A percentile compares a stretch with the other conserved stretches of the same genome.
These are phyloP conservation scores for Thecaphora frezii DNA, from an alignment of 1,284 basidiomycete species.

Conservation along the genomic window DNA sequence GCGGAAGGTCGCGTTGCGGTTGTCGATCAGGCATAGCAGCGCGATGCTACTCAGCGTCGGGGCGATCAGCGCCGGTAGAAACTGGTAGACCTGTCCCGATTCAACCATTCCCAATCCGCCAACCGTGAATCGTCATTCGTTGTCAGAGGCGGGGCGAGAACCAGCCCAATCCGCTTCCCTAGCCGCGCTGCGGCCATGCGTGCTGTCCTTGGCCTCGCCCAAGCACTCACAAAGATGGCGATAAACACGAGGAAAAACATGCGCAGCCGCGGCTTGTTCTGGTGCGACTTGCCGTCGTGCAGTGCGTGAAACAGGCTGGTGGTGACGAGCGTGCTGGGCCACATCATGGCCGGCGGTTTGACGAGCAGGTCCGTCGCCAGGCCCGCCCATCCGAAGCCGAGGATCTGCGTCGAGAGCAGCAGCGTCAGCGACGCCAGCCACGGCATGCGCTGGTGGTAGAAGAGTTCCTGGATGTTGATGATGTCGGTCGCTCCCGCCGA, in stretches of 20 bases:
- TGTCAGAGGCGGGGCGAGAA: background rate
- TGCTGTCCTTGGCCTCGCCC: background rate
- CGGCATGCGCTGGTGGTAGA: conserved; percentile 55
- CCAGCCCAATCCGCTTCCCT: too few relatives aligned
- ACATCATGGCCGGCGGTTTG: conserved; percentile 59
- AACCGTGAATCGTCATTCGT: too few relatives aligned
- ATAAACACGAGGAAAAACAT: conserved; percentile 62
- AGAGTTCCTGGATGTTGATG: conserved; percentile 58
- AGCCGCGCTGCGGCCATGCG: too few relatives aligned
- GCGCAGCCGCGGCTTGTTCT: conserved; percentile 60
- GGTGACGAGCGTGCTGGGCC: conserved; percentile 62
- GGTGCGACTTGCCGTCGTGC: conserved; percentile 58
- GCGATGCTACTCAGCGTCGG: conserved; percentile 63
- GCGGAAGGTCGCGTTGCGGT: conserved; percentile 60
- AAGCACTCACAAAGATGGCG: conserved; percentile 54
- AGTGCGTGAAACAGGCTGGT: conserved; percentile 64
- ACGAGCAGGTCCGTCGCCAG: conserved; percentile 55
- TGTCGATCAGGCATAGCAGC: conserved; percentile 62
- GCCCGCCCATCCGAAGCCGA: conserved; percentile 58
- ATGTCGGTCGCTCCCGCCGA: conserved; percentile 58
- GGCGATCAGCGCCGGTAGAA: conserved; percentile 63
- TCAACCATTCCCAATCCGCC: too few relatives aligned
- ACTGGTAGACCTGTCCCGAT: conserved; percentile 61
- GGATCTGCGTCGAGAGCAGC: conserved; percentile 54
- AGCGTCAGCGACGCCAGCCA: conserved; percentile 48